Conservation (phyloP, 306 rosid genomes). For the Prunus dulcis region DNA sequence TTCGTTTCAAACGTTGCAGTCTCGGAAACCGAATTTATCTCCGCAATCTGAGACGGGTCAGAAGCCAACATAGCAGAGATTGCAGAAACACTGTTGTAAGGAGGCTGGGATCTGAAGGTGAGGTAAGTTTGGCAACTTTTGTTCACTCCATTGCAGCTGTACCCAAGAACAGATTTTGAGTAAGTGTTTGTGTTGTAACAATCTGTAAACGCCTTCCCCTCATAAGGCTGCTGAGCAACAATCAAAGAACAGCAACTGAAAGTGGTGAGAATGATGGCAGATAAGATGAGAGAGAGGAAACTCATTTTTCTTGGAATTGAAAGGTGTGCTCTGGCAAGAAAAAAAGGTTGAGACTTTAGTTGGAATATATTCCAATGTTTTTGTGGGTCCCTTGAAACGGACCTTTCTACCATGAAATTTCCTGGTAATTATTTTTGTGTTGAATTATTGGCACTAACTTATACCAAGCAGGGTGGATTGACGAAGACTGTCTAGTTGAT, state of each 20-base stretch:
- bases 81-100: constrained; percentile 55
- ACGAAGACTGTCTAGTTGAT: neutral
- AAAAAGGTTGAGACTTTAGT: neutral
- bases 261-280: constrained; percentile 21
- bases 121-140: constrained; percentile 72
- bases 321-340: neutral
- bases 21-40: constrained; percentile 45
- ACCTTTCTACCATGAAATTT: neutral
- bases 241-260: constrained; percentile 24
- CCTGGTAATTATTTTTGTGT: neutral
- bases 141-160: constrained; percentile 56
- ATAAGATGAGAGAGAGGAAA: constrained; percentile 19
- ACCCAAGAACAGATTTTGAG: constrained; percentile 57
- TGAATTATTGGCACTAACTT: neutral
- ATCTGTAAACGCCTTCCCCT: constrained; percentile 43
- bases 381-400: neutral
- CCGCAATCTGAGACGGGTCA: constrained; percentile 54
- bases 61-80: constrained; percentile 56
- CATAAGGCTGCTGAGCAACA: constrained; percentile 70
- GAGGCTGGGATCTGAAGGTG: constrained; percentile 68
- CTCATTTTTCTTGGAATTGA: constrained; percentile 38
- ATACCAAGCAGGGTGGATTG: neutral
- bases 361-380: neutral
- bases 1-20: constrained; percentile 44
- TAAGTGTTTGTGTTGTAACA: constrained; percentile 36